Evolutionary conservation across 2,329 filamentous ascomycete species (phyloP).

Genomic region (Aspergillus melleus): DNA sequence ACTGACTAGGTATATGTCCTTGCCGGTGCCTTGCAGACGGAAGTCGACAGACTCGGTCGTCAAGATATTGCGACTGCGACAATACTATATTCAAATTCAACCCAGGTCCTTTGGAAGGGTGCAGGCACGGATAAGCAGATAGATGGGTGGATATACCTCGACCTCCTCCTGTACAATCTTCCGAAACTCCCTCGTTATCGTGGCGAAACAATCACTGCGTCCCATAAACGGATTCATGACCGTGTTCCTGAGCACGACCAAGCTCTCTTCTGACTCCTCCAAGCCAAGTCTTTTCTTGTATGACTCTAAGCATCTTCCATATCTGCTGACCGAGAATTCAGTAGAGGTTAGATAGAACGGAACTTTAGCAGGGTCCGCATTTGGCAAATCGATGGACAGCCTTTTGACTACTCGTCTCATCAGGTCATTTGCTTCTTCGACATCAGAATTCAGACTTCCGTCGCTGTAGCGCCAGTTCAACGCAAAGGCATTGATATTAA

Average conservation of each 20-base stretch:
- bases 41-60: not conserved
- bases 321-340: slow-evolving; percentile 41
- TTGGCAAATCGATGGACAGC: slow-evolving; percentile 44
- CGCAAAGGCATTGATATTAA: slow-evolving; percentile 39
- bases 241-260: slow-evolving; percentile 50
- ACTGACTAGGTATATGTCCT: not conserved
- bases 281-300: not conserved
- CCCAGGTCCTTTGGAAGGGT: not conserved
- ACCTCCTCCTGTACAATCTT: not conserved
- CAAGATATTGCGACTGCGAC: not conserved
- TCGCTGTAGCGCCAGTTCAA: slow-evolving; percentile 46
- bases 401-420: slow-evolving; percentile 47
- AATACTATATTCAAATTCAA: not conserved
- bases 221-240: slow-evolving; percentile 41
- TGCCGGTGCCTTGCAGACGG: not conserved
- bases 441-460: slow-evolving; percentile 43
- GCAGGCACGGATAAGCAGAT: too few species aligned
- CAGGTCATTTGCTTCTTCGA: slow-evolving; percentile 52
- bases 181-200: not conserved
- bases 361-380: slow-evolving; percentile 38
- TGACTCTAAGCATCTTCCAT: slow-evolving; percentile 39
- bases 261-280: slow-evolving; percentile 13
- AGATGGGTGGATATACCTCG: not conserved
- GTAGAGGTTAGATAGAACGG: slow-evolving; percentile 50
- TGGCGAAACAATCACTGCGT: not conserved